phyloP scores from a whole-genome alignment of 1,139 yeast species.

The Blastobotrys elegans region DNA sequence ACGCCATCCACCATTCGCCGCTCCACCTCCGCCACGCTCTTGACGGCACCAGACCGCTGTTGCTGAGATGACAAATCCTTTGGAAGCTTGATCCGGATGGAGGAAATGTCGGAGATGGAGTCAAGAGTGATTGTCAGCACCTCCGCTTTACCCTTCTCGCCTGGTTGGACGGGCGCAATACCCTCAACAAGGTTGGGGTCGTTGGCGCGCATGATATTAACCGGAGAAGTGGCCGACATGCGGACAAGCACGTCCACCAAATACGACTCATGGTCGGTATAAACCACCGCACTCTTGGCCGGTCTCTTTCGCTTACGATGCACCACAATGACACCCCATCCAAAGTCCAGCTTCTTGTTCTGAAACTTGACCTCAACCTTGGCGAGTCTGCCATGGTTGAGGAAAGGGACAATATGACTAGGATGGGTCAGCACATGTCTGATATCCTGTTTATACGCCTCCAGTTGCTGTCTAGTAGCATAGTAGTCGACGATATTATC shows the following conservation, averaged over 20 bases:
- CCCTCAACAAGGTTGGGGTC: constrained; percentile 82
- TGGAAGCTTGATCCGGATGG: constrained; percentile 77
- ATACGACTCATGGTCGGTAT: constrained; percentile 81
- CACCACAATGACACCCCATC: constrained; percentile 90
- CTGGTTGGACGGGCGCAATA: constrained; percentile 71
- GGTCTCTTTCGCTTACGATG: constrained; percentile 56
- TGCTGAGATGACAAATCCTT: constrained; percentile 66
- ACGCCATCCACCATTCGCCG: constrained; percentile 85
- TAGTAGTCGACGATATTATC: constrained; percentile 78
- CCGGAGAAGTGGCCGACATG: constrained; percentile 67
- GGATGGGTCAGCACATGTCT: constrained; percentile 90
- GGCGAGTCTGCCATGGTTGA: constrained; percentile 85
- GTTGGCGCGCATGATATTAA: constrained; percentile 35
- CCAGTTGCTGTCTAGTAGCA: constrained; percentile 69
- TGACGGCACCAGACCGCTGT: constrained; percentile 68
- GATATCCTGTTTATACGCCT: constrained; percentile 67
- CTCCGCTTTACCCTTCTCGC: constrained; percentile 69
- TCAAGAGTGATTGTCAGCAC: constrained; percentile 79
- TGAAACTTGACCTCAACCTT: constrained; percentile 46
- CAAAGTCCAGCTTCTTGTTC: constrained; percentile 51
- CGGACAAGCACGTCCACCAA: constrained; percentile 67
- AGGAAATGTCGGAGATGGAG: constrained; percentile 70
- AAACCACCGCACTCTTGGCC: constrained; percentile 32
- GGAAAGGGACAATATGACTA: constrained; percentile 70
- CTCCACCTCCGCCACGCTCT: constrained; percentile 73